Evolutionary conservation across 2,329 filamentous ascomycete genomes (phyloP), one percentile per base, ranked within the genome.

Genomic region (Fusarium udum): DNA sequence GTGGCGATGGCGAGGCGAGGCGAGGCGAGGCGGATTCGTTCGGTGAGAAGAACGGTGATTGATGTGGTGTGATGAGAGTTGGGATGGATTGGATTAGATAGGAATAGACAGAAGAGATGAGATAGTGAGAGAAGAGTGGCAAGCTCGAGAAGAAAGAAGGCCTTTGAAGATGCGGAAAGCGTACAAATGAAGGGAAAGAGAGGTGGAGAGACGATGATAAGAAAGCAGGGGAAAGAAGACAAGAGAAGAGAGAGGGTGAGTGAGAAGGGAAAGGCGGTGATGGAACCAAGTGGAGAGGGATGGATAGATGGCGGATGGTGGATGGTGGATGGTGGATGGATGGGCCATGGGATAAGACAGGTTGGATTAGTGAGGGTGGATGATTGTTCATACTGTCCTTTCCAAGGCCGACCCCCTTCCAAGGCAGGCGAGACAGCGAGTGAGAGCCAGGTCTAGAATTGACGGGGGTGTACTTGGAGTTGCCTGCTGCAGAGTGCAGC

Each of bases 131-230:
- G 75, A 73, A 75, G 74, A 74, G 77, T 73, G 71, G 78, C 76
- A 82, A 80, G 77, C 78, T 80, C 76, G 77, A 81, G 78, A 79
- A 80, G 78, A 78, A 79, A 79, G 79, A 81, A 79, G 79, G 78
- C 72, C 78, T 78, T 79, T 79, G 78, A 74, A 69, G 74, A 76
- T 77, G 75, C 71, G 73, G 76, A 79, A 77, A 74, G 78, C 77
- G 78, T 76, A 77, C 77, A 76, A 78, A 79, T 69, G 74, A 78
- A 72, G 74, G 70, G 79, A 73, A 77, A 70, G 79, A 74, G 78
- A 78, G 78, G 78, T 79, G 78, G 76, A 78, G 74, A 75, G 72
- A 78, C 75, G 74, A 75, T 76, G 77, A 80, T 78, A 79, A 79
- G 78, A 76, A 78, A 69, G 73, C 76, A 79, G 77, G 77, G 76